phyloP scores from a whole-genome alignment of 306 rosid genomes.

The Castanospermum australe region DNA sequence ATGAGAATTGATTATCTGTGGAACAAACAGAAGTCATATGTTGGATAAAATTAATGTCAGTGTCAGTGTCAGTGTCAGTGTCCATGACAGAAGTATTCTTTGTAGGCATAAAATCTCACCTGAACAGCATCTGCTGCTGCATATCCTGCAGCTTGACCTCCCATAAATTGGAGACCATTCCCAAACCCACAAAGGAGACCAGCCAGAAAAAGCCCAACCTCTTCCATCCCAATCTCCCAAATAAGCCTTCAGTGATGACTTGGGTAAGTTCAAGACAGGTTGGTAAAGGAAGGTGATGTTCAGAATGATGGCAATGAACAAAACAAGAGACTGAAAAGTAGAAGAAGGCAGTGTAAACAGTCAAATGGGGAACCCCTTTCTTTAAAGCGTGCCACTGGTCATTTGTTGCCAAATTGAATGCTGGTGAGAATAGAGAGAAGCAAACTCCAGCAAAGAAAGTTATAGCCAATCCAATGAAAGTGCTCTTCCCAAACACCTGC shows the following conservation, averaged over 20 bases:
- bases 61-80: neutral
- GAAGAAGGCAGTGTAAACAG: conserved; percentile 83
- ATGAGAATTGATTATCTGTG: neutral
- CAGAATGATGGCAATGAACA: conserved; percentile 60
- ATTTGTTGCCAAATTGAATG: conserved; percentile 91
- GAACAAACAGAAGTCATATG: neutral
- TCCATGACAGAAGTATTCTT: neutral
- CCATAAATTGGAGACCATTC: conserved; percentile 74
- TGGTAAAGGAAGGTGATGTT: conserved; percentile 74
- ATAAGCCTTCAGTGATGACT: conserved; percentile 74
- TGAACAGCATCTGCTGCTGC: conserved; percentile 81
- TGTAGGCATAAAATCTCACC: no score
- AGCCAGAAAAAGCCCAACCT: conserved; percentile 71
- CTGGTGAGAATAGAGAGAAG: conserved; percentile 90
- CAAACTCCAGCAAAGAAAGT: conserved; percentile 78
- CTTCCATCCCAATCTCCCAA: conserved; percentile 64
- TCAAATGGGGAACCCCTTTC: conserved; percentile 72
- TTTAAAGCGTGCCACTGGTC: conserved; percentile 83
- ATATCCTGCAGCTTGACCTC: conserved; percentile 78
- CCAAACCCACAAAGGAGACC: conserved; percentile 70
- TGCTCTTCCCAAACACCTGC: conserved; percentile 82
- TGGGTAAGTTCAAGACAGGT: conserved; percentile 73
- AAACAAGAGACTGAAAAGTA: conserved; percentile 82
- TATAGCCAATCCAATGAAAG: conserved; percentile 65
- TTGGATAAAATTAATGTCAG: neutral